Conservation (phyloP, 345 rosid genomes). For the Ricinus communis region DNA sequence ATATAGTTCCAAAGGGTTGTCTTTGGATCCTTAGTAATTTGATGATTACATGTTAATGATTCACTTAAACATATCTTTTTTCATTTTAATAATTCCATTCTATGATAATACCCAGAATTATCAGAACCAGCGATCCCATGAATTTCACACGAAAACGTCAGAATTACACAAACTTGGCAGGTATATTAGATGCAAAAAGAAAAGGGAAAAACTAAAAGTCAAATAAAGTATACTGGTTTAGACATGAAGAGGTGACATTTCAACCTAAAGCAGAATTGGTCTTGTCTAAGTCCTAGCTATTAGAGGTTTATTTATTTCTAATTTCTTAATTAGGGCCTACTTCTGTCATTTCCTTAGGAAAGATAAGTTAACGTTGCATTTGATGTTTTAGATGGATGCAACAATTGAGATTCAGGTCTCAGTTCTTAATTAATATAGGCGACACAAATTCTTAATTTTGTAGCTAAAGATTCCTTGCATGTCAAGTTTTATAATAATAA, state of each 20-base stretch:
- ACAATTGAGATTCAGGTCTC: not conserved
- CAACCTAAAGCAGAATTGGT: constrained; percentile 16
- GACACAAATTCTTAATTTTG: not conserved
- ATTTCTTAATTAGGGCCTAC: constrained; percentile 7
- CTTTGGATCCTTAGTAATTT: constrained; percentile 7
- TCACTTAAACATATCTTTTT: too few relatives aligned
- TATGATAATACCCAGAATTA: not conserved
- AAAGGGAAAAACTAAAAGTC: not conserved
- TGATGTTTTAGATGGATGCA: not conserved
- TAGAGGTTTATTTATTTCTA: constrained; percentile 4
- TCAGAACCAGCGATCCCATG: not conserved
- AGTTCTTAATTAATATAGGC: not conserved
- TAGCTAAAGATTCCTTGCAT: too few relatives aligned
- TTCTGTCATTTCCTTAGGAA: not conserved
- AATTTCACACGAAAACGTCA: constrained; percentile 11
- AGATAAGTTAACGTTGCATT: not conserved
- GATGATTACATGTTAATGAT: constrained; percentile 11
- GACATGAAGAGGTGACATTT: constrained; percentile 19
- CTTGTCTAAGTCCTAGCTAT: not conserved
- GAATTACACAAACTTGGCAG: constrained; percentile 6
- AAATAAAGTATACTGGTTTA: constrained; percentile 10
- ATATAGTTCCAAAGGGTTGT: not conserved
- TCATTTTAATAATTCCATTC: too few relatives aligned
- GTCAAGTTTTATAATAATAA: too few relatives aligned
- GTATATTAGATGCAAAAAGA: not conserved